Base-by-base conservation (phyloP, 352 stramenopile genomes). In the Bremia lactucae region DNA sequence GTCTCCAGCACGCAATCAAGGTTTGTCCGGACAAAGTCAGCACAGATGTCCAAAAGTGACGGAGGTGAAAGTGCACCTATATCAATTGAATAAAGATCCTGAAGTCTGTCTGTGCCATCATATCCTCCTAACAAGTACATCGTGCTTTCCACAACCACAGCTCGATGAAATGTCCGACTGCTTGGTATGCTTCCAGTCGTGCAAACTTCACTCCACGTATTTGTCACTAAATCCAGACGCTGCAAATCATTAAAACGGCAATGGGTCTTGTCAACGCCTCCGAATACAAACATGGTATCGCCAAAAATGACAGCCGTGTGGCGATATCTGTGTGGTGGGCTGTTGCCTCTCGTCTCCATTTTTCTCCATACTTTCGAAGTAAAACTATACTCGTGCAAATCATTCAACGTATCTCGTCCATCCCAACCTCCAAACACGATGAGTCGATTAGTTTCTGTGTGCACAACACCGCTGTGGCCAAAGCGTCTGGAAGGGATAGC, bases 41-140 rank as follows among this genome's bases (percentile, higher is more conserved):
- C 70, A 42, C 73, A 87, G 13, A 91, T 73, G 13, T 87, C 69
- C 7, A 83, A 53, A 10, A 91, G 41, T 6, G 78, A 87, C 15
- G 76, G 69, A 0, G 75, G 75, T 10, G 72, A 83, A 4, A 86
- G 56, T 2, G 73, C 60, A n/a, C 78, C 82, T 31, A 94, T 78
- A 39, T 92, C 74, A 31, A 94, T 83, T 29, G 76, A 72, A 47
- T 92, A 87, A 3, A 94, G 58, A 42, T 94, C 82, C 36, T 91
- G 81, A 0, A 94, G 59, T 20, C 82, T 64, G 33, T 94, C 73
- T 0, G 74, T 87, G 8, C 82, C 82, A 42, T 94, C 82, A 52
- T 92, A 94, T 36, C 82, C 82, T 16, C 82, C 82, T 0, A 94
- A 57, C 42, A 94, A 47, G 39, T 88, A 94, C 79, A 94, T 94